Evolutionary conservation across 768 basidiomycete genomes (phyloP), one percentile per base, ranked within the genome.

Genomic region (Scleroderma citrinum): DNA sequence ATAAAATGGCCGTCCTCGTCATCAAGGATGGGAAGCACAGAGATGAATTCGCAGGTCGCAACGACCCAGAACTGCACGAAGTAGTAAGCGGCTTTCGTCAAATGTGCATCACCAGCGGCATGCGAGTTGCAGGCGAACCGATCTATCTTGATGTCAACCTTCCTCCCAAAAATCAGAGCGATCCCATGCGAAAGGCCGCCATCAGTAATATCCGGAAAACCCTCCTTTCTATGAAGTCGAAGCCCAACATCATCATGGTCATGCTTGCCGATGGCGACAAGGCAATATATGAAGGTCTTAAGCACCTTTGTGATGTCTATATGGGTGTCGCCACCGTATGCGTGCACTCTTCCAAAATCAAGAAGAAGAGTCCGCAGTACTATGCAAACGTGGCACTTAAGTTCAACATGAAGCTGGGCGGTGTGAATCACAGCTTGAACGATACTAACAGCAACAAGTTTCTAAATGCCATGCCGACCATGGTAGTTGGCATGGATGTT

Each of bases 261-360:
- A 67, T 79, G 53, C 62, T 79, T 16, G 69, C 77, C 21, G 75
- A 59, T 51, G 57, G 66, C 16, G 77, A 79, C 59, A 72, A 73
- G 48, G 68, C 71, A 26, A 50, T 79, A 47, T 79, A 81, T 52
- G 70, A 75, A 17, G 76, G 77, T 0, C 56, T 79, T 54, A 80
- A 81, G 60, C 71, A 75, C 29, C 67, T 78, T 34, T 76, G 74
- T 55, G 78, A 80, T 42, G 69, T 76, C 45, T 71, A 57, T 48
- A 61, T 80, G 29, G 76, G 74, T 42, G 71, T 71, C 6, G 57
- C 80, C 10, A 87, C 83, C 13, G 80, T 90, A 5, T 92, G 88
- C 54, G 85, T 85, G 12, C 87, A 88, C 49, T 70, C 80, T 1
- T 65, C 69, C 24, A 91, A 88, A 66, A 78, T 92, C 57, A 73